Base-by-base conservation (phyloP, 1,284 basidiomycete genomes). In the Pseudozyma flocculosa region DNA sequence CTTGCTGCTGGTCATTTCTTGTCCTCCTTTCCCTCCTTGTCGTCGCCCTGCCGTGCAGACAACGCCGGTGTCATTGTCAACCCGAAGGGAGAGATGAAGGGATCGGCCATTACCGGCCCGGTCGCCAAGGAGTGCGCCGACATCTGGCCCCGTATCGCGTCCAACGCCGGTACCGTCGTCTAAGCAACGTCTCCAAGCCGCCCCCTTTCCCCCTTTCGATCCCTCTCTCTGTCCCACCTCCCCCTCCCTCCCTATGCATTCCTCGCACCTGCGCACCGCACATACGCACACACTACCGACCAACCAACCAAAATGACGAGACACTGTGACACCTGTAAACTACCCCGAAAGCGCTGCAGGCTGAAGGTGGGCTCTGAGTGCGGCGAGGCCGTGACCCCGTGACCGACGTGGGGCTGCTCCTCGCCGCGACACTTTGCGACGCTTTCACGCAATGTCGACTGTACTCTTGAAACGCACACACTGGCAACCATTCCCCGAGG, bases 31-130 rank as follows among this genome's bases (percentile, higher is more conserved):
- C 15, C 32, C 5, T 13, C 29, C 13, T 5, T 29, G 29, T 13
- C 29, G 5, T 34, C 11, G 14, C 32, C 32, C 32, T 14, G 7
- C 13, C 1, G 45, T 52, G 40, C 29, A 38, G 64, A 74, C 70
- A 76, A 75, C 70, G 68, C 68, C 49, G 71, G 72, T 66, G 73
- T 75, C 48, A 72, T 71, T 55, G 71, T 79, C 78, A 97, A 97
- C 85, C 90, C 91, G 78, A 97, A 97, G 86, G 94, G 95, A 79
- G 94, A 99, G 84, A 98, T 99, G 94, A 99, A 99, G 86, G 94
- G 94, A 58, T 75, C 74, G 48, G 77, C 93, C 73, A 98, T 99
- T 82, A 93, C 94, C 68, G 94, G 94, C 70, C 95, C 94, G 45
- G 90, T 93, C 57, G 91, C 89, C 82, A 94, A 92, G 85, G 90